These are phyloP conservation scores for Arabidopsis lyrata DNA, from an alignment of 441 rosid genomes.

Conservation along the genomic window DNA sequence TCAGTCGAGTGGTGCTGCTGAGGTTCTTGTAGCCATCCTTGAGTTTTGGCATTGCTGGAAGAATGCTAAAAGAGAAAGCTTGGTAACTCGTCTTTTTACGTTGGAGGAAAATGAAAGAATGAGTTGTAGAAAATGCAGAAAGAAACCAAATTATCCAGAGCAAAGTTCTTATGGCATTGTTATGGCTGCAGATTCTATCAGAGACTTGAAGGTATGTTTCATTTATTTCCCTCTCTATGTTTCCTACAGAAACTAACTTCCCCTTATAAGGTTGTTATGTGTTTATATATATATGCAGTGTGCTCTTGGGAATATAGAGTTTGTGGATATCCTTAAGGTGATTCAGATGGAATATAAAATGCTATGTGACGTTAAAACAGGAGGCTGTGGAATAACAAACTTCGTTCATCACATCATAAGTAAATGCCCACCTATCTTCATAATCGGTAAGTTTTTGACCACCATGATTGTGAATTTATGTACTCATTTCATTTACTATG, in stretches of 20 bases:
- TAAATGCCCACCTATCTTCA: constrained; percentile 26
- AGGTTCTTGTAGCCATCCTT: constrained; percentile 35
- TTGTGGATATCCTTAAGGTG: constrained; percentile 36
- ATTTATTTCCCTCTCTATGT: neutral
- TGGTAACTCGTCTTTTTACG: constrained; percentile 26
- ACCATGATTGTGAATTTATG: constrained; percentile 3
- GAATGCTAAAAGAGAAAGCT: constrained; percentile 35
- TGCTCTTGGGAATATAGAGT: constrained; percentile 32
- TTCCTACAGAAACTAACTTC: constrained; percentile 9
- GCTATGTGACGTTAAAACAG: constrained; percentile 34
- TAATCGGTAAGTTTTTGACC: constrained; percentile 30
- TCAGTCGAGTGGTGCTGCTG: constrained; percentile 35
- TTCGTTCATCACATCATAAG: constrained; percentile 26
- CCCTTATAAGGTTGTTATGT: neutral
- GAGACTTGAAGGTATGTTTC: constrained; percentile 35
- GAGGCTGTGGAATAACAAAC: constrained; percentile 37
- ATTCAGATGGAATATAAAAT: constrained; percentile 3
- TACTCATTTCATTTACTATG: neutral
- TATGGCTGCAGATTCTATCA: constrained; percentile 34
- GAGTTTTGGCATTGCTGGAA: constrained; percentile 38
- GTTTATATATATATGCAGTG: constrained; percentile 29
- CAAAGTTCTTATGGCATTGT: constrained; percentile 35
- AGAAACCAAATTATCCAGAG: constrained; percentile 18
- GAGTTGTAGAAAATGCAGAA: constrained; percentile 36
- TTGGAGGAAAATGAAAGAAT: constrained; percentile 30